Base-by-base conservation (phyloP, 148 eudicot species). In the Diospyros kaki region DNA sequence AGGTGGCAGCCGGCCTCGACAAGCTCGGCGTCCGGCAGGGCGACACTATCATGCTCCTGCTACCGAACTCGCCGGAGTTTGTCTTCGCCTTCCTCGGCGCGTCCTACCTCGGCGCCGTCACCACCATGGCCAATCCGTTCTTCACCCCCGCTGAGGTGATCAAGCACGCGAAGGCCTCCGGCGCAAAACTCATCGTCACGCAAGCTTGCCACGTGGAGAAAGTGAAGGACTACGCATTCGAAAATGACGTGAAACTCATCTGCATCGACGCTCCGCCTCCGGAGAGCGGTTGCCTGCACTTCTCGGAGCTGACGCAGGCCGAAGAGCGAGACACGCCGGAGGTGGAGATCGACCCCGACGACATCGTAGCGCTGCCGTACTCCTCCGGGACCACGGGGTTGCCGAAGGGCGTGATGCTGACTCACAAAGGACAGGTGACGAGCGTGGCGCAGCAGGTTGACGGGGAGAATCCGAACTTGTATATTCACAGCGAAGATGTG, bases 331-430 rank as follows among this genome's bases (percentile, higher is more conserved):
- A 77, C 0, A 6, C 80, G 64, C 82, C 88, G 6, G 74, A 80
- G 2, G 84, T 81, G 5, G 74, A 83, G 6, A 81, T 88, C 72
- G 52, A 44, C 12, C 82, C 98, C 0, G 85, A 85, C 9, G 93
- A 89, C 62, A 86, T 89, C 45, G 89, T 94, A 4, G 89, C 94
- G 1, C 78, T 94, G 6, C 98, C 98, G 0, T 94, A 92, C 78
- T 94, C 98, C 0, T 94, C 98, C 1, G 98, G 98, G 0, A 94
- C 98, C 0, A 94, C 98, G 1, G 98, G 98, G 46, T 28, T 94
- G 0, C 93, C 97, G 0, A 94, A 94, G 72, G 98, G 98, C 0
- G 98, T 92, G 50, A 85, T 94, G 71, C 42, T 94, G 6, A 92
- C 98, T 0, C 98, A 94, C 76, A 89, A 85, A 68, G 88, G 92